These are phyloP conservation scores for Stephanodiscus minutulus DNA, from an alignment of 108 stramenopile species.

Conservation along the genomic window DNA sequence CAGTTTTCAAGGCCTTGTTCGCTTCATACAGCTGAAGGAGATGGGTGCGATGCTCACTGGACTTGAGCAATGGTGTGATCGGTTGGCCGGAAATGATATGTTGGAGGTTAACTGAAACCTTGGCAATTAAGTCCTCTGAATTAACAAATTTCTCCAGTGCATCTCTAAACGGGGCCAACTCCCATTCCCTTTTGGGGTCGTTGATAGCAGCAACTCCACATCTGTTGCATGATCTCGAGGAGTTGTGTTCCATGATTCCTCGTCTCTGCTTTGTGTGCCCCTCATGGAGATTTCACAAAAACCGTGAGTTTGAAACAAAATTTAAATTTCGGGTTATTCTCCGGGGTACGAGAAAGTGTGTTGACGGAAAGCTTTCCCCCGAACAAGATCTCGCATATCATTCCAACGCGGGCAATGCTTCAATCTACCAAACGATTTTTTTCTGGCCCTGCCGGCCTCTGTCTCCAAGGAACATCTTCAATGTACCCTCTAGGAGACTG, in stretches of 20 bases:
- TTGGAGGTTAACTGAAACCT: neutral
- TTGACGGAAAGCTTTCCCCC: too few relatives aligned
- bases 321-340: too few relatives aligned
- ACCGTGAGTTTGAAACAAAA: too few relatives aligned
- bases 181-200: neutral
- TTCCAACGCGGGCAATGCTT: too few relatives aligned
- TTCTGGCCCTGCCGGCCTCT: too few relatives aligned
- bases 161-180: neutral
- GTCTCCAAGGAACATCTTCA: too few relatives aligned
- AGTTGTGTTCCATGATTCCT: neutral
- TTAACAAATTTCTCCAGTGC: slow-evolving; percentile 1
- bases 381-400: too few relatives aligned
- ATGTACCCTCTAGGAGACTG: too few relatives aligned
- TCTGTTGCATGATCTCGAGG: neutral
- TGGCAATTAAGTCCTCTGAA: neutral
- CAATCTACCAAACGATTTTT: too few relatives aligned
- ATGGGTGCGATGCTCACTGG: neutral
- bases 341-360: too few relatives aligned
- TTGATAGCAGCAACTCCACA: too few relatives aligned
- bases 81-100: neutral
- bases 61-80: neutral
- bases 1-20: neutral
- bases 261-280: neutral
- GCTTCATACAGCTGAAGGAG: neutral
- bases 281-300: too few relatives aligned